Base-by-base conservation (phyloP, 2,329 filamentous ascomycete species). In the Furcasterigmium sp. region DNA sequence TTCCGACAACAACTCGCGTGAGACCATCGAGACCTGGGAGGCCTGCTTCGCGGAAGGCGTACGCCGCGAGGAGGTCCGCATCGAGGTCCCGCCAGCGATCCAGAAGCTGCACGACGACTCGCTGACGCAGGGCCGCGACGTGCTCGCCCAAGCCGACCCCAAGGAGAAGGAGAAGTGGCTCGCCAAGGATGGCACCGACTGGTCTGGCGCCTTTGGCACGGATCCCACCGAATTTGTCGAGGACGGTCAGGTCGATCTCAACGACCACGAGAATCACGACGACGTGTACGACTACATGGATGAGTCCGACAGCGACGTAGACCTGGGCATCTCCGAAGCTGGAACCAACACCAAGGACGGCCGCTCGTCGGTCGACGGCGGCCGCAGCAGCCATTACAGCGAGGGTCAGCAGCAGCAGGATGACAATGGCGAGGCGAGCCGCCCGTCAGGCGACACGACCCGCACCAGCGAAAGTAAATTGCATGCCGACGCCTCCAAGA, bases 11-110 rank as follows among this genome's bases (percentile, higher is more conserved):
- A 83, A 95, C 59, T 84, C 85, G 2, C 84, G 91, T 25, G 93
- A 97, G 69, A 96, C 91, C 0, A 95, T 88, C 51, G 91, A 97
- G 67, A 87, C 85, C 0, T 97, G 91, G 89, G 90, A 96, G 62
- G 87, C 90, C 1, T 96, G 91, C 60, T 80, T 85, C 32, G 82
- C 89, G 0, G 91, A 97, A 62, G 91, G 91, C 11, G 87, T 95
- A 0, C 81, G 93, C 3, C 66, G 73, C 13, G 77, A 82, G 43
- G 76, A 80, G 21, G 88, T 96, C 1, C 69, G 76, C 9, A 76
- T 82, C 19, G 85, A 94, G 55, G 71, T 95, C 0, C 87, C 90
- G 0, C 78, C 82, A 1, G 67, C 78, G 10, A 75, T 91, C 0
- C 80, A 86, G 60, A 75, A 84, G 54, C 70, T 95, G 10, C 91